These are phyloP conservation scores for Albugo candida DNA, from an alignment of 352 stramenopile genomes.

Conservation along the genomic window DNA sequence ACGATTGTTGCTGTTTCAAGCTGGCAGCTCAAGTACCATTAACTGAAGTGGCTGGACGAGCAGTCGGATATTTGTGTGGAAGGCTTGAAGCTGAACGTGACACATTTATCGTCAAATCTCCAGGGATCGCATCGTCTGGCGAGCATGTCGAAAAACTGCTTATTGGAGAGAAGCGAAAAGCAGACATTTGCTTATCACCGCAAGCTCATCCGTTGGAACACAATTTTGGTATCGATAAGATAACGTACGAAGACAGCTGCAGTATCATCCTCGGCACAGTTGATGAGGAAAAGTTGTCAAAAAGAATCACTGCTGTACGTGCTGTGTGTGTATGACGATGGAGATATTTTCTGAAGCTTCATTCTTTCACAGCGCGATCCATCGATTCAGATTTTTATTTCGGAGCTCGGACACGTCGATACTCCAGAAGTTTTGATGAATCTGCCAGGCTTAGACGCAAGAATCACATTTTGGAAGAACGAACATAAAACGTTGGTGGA, in stretches of 20 bases:
- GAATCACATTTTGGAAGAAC: conserved; percentile 61
- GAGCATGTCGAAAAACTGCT: neutral
- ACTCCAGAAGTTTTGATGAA: conserved; percentile 67
- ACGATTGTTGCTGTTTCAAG: conserved; percentile 6
- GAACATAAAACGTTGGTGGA: conserved; percentile 56
- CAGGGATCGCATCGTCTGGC: neutral
- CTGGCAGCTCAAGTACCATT: conserved; percentile 34
- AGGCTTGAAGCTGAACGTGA: conserved; percentile 36
- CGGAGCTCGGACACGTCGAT: conserved; percentile 52
- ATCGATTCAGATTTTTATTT: conserved; percentile 26
- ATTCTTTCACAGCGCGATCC: neutral
- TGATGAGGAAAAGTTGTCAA: conserved; percentile 57
- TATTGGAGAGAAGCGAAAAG: neutral
- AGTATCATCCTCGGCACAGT: conserved; percentile 43
- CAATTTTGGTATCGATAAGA: neutral
- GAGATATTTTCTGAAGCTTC: neutral
- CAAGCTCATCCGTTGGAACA: neutral
- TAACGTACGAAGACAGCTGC: conserved; percentile 41
- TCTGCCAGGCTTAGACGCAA: conserved; percentile 51
- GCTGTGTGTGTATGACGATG: neutral
- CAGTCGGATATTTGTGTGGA: conserved; percentile 29
- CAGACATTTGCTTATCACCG: neutral
- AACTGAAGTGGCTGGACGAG: conserved; percentile 52
- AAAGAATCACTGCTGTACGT: conserved; percentile 53
- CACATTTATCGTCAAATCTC: conserved; percentile 31